Conservation (phyloP, 169 alveolate species). For the Besnoitia besnoiti region DNA sequence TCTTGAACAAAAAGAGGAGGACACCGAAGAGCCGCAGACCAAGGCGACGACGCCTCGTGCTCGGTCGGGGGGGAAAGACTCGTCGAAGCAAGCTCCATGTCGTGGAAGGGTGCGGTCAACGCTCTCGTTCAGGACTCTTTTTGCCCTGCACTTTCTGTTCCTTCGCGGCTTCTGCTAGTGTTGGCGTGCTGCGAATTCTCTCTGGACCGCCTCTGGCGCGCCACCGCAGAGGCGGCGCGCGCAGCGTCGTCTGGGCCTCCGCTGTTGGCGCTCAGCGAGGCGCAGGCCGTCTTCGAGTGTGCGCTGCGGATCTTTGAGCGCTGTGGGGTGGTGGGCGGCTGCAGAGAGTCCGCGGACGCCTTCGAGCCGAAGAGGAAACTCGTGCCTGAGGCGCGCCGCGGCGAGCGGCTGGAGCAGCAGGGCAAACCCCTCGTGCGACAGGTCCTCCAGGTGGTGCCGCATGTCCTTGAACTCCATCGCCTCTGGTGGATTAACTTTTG, state of each 20-base stretch:
- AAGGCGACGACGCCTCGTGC: not conserved
- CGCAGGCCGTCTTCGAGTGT: not conserved
- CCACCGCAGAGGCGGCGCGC: not conserved
- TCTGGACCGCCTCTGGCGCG: not conserved
- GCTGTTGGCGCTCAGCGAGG: not conserved
- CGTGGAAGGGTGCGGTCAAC: not conserved
- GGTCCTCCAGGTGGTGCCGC: not conserved
- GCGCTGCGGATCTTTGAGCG: not conserved
- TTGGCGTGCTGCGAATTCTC: constrained; percentile 11
- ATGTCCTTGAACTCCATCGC: not conserved
- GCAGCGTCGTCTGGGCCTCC: not conserved
- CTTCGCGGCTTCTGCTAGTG: not conserved
- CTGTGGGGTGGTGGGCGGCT: not conserved
- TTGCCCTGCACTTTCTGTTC: not conserved
- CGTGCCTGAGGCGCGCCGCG: not conserved
- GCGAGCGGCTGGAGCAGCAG: not conserved
- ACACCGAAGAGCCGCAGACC: not conserved
- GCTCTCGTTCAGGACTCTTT: not conserved
- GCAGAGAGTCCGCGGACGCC: not conserved
- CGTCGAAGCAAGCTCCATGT: not conserved
- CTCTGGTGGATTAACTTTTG: not conserved
- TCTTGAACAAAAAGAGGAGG: not conserved
- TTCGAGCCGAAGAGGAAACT: not conserved
- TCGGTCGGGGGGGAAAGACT: not conserved
- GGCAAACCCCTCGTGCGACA: not conserved